Conservation (phyloP, 768 basidiomycete genomes). For the Pisolithus orientalis region DNA sequence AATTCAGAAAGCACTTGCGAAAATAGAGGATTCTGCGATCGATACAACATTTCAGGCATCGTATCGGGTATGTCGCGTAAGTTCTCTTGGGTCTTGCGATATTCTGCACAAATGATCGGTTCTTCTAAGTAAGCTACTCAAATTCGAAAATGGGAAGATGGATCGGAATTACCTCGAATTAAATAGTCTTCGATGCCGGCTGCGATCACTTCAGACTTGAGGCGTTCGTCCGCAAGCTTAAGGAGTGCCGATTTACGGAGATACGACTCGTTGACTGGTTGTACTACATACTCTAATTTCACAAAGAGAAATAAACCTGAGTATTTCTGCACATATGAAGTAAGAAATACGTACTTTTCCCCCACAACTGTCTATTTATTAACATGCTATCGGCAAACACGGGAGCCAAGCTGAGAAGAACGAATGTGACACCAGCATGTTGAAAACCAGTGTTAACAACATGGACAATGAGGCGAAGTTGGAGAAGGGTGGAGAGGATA, state of each 20-base stretch:
- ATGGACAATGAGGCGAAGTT: conserved; percentile 14
- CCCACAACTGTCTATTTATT: conserved; percentile 11
- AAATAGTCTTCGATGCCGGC: conserved; percentile 13
- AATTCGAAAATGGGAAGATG: background rate
- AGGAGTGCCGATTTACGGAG: conserved; percentile 16
- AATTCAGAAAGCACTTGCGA: conserved; percentile 4
- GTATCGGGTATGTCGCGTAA: conserved; percentile 14
- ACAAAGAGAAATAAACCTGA: background rate
- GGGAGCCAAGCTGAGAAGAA: conserved; percentile 16
- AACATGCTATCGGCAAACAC: background rate
- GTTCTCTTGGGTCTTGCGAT: conserved; percentile 11
- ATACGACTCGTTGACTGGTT: conserved; percentile 11
- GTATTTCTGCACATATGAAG: background rate
- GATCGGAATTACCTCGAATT: conserved; percentile 6
- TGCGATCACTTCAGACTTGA: conserved; percentile 19
- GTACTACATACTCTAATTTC: conserved; percentile 13
- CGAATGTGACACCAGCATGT: conserved; percentile 16
- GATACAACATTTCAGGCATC: conserved; percentile 8
- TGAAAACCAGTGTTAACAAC: conserved; percentile 11
- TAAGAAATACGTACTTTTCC: conserved; percentile 10
- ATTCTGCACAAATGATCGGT: conserved; percentile 10
- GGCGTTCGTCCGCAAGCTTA: background rate
- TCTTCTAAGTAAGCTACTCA: background rate
- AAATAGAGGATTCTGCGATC: conserved; percentile 1
- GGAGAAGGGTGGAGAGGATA: conserved; percentile 15